Conservation (phyloP, 1,284 basidiomycete species). For the Ganoderma sp. region DNA sequence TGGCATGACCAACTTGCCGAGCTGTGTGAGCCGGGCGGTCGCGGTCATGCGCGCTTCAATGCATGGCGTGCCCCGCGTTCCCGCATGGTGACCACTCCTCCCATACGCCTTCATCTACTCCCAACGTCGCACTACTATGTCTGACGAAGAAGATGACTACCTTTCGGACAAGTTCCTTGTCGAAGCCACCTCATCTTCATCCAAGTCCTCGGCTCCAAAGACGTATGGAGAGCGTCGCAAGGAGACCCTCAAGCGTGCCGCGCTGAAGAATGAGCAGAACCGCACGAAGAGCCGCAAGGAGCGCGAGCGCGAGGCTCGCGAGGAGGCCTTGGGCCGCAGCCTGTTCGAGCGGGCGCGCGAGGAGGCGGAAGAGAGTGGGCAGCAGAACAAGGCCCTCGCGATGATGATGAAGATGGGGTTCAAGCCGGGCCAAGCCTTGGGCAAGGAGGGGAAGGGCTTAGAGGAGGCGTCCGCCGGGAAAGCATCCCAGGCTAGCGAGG, state of each 20-base stretch:
- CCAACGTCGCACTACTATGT: constrained; percentile 46
- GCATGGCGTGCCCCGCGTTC: not conserved
- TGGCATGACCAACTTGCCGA: no score
- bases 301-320: constrained; percentile 74
- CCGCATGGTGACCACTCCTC: constrained; percentile 2
- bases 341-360: constrained; percentile 78
- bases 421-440: constrained; percentile 78
- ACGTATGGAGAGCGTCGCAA: constrained; percentile 75
- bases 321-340: constrained; percentile 77
- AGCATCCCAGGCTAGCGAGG: not conserved
- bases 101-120: constrained; percentile 12
- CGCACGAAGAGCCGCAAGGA: constrained; percentile 66
- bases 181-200: constrained; percentile 42
- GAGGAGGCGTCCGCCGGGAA: not conserved
- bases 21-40: not conserved
- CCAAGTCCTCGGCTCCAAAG: constrained; percentile 46
- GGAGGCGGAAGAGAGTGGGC: constrained; percentile 53
- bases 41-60: not conserved
- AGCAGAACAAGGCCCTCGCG: constrained; percentile 71
- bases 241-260: constrained; percentile 60
- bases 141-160: constrained; percentile 79
- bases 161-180: constrained; percentile 83
- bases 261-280: constrained; percentile 69
- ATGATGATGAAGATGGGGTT: constrained; percentile 94
- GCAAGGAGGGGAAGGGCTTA: constrained; percentile 43